phyloP scores from a whole-genome alignment of 2,329 filamentous ascomycete genomes.

The Coniochaeta sp. region DNA sequence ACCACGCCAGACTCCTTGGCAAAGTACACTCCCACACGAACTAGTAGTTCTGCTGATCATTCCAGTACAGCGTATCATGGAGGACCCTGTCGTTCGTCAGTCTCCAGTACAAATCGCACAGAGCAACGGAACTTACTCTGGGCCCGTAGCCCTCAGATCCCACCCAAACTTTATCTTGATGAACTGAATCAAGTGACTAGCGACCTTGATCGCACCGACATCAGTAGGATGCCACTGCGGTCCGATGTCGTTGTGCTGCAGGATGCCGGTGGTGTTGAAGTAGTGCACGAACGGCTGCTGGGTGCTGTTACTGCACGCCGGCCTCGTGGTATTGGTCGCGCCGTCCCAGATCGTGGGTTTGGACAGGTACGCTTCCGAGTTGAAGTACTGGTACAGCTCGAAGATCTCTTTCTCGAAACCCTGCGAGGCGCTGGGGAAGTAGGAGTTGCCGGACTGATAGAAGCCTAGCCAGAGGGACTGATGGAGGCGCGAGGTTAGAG shows the following conservation, averaged over 20 bases:
- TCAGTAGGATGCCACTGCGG: constrained; percentile 55
- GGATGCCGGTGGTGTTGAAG: constrained; percentile 53
- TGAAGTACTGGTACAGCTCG: constrained; percentile 45
- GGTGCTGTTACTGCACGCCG: constrained; percentile 19
- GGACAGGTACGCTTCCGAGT: constrained; percentile 32
- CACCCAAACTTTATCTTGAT: constrained; percentile 49
- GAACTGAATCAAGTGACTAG: constrained; percentile 52
- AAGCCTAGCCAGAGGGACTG: constrained; percentile 51
- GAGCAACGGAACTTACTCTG: constrained; percentile 35
- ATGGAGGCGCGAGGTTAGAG: background rate
- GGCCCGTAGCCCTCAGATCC: constrained; percentile 46
- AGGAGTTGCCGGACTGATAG: constrained; percentile 40
- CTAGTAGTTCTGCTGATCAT: constrained; percentile 38
- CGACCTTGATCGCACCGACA: constrained; percentile 53
- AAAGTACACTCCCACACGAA: too few species aligned
- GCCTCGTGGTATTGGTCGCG: constrained; percentile 25
- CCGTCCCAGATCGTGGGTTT: constrained; percentile 32
- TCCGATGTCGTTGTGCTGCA: constrained; percentile 55
- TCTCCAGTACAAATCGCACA: constrained; percentile 14
- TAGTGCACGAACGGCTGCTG: constrained; percentile 47
- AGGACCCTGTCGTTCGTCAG: constrained; percentile 20
- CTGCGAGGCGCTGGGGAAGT: constrained; percentile 28
- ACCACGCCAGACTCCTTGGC: background rate
- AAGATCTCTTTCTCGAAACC: constrained; percentile 44
- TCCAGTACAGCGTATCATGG: constrained; percentile 46